Evolutionary conservation across 2,329 filamentous ascomycete genomes (phyloP), one percentile per base, ranked within the genome.

Genomic region (Aspergillus hortae): DNA sequence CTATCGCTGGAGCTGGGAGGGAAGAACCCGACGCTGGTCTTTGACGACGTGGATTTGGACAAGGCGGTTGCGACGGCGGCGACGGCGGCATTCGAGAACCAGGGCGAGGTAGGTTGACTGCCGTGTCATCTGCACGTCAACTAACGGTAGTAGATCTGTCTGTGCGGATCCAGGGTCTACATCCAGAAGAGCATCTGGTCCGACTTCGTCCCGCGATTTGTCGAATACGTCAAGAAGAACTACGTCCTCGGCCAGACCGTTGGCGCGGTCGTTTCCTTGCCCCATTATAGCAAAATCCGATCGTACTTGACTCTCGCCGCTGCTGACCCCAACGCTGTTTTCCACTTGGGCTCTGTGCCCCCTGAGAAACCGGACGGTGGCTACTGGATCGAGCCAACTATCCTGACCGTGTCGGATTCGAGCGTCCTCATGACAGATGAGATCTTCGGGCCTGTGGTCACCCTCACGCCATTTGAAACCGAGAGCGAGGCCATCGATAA

Each of bases 131-230:
- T 4, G 19, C 9, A 42, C 19, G 17, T 19, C 11, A n/a, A 30
- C 50, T 52, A 42, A 52, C 35, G 2, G 17, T 1, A 4, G 4
- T 47, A 59, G 49, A 59, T 59, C 11, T 63, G 84, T 59, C 81
- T 87, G 55, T 82, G 83, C 0, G 83, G 83, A 6, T 87, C 87
- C 62, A 75, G 84, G 0, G 78, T 88, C 25, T 86, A 84, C 63
- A 80, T 88, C 2, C 84, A 88, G 64, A 75, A 73, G 2, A 79
- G 78, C 7, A 75, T 89, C 10, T 84, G 86, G 65, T 78, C 83
- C 35, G 73, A 75, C 35, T 86, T 89, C 61, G 72, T 83, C 3
- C 63, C 77, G 1, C 72, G 80, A 44, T 72, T 87, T 4, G 74
- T 79, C 1, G 74, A 79, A 36, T 74, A 74, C 55, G 81, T 80